Evolutionary conservation across 345 rosid species (phyloP).

Genomic region (Microthlaspi erraticum): DNA sequence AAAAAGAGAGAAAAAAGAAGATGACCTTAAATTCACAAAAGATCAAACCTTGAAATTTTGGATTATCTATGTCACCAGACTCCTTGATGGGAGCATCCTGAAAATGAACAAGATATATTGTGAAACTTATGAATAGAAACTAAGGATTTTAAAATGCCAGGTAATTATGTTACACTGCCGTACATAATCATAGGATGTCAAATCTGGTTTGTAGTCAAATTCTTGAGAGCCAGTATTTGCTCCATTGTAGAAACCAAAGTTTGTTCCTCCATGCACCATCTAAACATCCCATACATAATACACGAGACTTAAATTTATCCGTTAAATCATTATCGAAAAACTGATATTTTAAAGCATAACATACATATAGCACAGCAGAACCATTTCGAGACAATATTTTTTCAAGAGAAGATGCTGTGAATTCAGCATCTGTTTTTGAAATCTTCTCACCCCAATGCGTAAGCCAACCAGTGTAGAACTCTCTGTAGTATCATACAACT

Average conservation of each 20-base stretch:
- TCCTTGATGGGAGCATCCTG: constrained; percentile 98
- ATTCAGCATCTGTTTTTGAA: constrained; percentile 66
- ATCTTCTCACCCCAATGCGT: constrained; percentile 95
- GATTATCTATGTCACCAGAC: constrained; percentile 79
- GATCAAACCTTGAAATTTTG: constrained; percentile 72
- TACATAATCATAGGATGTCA: constrained; percentile 96
- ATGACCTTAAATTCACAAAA: neutral
- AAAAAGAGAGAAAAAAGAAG: neutral
- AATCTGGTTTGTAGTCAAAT: constrained; percentile 84
- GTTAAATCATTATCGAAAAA: constrained; percentile 12
- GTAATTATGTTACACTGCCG: constrained; percentile 29
- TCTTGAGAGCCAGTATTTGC: constrained; percentile 78
- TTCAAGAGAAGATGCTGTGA: constrained; percentile 72
- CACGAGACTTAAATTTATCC: neutral
- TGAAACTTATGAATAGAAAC: neutral
- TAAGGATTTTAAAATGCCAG: constrained; percentile 20
- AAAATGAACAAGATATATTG: constrained; percentile 7
- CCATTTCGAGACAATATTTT: constrained; percentile 78
- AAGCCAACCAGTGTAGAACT: constrained; percentile 98
- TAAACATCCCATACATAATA: constrained; percentile 44
- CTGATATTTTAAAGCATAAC: constrained; percentile 27
- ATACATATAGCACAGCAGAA: constrained; percentile 95
- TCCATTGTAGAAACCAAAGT: constrained; percentile 94
- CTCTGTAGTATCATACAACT: constrained; percentile 58
- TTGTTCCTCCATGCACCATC: constrained; percentile 99